Base-by-base conservation (phyloP, 2,329 filamentous ascomycete species). In the Stemphylium beticola region DNA sequence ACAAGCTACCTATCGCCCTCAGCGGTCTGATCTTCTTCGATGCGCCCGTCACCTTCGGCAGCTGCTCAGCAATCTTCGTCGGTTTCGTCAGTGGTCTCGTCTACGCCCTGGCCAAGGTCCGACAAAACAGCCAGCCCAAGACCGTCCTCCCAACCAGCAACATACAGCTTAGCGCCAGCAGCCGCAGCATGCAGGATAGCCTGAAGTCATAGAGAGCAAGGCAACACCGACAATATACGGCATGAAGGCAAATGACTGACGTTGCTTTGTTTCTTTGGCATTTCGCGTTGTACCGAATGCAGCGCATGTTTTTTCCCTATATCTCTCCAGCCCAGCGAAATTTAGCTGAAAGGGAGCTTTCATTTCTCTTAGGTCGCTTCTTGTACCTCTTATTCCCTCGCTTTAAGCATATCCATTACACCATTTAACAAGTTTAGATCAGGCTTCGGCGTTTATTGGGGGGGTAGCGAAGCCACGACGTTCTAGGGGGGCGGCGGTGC, bases 1-100 rank as follows among this genome's bases (percentile, higher is more conserved):
- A 99, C 85, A 99, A 99, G 83, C 87, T 99, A 29, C 95, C 95
- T 37, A 93, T 99, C 66, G 95, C 95, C 50, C 77, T 99, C 64
- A 93, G 89, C 61, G 95, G 95, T 24, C 85, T 99, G 36, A 78
- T 99, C 68, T 99, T 99, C 84, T 99, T 99, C 78, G 86, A 95
- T 59, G 93, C 93, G 0, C 93, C 95, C 0, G 90, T 96, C 66
- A 98, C 95, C 0, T 85, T 97, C 58, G 92, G 92, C 66, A 95
- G 91, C 72, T 91, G 96, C 10, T 91, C 91, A 18, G 95, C 95
- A 66, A 98, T 99, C 70, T 82, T 87, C 57, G 84, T 99, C 55
- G 95, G 93, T 32, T 98, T 97, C 76, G 78, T 98, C 66, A 95
- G 90, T 67, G 95, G 95, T 63, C 85, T 98, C 50, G 91, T 99